Evolutionary conservation across 1,284 basidiomycete genomes (phyloP).

Genomic region (Phlebopus sp.): DNA sequence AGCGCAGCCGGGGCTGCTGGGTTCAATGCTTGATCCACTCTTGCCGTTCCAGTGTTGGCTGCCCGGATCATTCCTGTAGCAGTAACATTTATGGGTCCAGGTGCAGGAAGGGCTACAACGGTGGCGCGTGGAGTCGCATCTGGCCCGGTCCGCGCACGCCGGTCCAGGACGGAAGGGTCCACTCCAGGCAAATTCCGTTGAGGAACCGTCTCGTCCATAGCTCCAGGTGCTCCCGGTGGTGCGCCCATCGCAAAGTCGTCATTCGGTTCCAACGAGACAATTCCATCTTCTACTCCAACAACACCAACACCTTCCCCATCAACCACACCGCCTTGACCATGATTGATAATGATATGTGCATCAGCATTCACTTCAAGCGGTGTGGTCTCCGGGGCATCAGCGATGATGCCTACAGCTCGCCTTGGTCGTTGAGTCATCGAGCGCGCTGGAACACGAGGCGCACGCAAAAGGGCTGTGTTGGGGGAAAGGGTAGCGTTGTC

Average conservation of each 20-base stretch:
- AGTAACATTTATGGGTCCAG: slow-evolving; percentile 11
- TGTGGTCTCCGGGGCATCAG: slow-evolving; percentile 45
- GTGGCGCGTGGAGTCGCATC: slow-evolving; percentile 43
- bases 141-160: slow-evolving; percentile 29
- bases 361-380: slow-evolving; percentile 49
- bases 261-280: slow-evolving; percentile 66
- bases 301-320: slow-evolving; percentile 39
- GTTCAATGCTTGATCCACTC: slow-evolving; percentile 16
- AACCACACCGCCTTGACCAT: slow-evolving; percentile 45
- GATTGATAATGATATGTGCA: slow-evolving; percentile 68
- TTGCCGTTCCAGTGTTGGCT: slow-evolving; percentile 10
- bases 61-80: slow-evolving; percentile 16
- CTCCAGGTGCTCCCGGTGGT: slow-evolving; percentile 78
- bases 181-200: slow-evolving; percentile 27
- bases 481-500: slow-evolving; percentile 32
- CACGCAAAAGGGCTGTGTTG: slow-evolving; percentile 38
- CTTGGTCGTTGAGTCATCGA: slow-evolving; percentile 37
- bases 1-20: slow-evolving; percentile 23
- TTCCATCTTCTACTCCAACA: slow-evolving; percentile 66
- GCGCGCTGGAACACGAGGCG: slow-evolving; percentile 39
- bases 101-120: slow-evolving; percentile 33
- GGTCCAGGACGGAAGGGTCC: slow-evolving; percentile 27
- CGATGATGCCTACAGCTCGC: slow-evolving; percentile 61
- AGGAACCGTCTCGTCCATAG: slow-evolving; percentile 45
- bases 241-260: slow-evolving; percentile 86